Base-by-base conservation (phyloP, 1,284 basidiomycete species). In the Sanghuangporus weigelae region DNA sequence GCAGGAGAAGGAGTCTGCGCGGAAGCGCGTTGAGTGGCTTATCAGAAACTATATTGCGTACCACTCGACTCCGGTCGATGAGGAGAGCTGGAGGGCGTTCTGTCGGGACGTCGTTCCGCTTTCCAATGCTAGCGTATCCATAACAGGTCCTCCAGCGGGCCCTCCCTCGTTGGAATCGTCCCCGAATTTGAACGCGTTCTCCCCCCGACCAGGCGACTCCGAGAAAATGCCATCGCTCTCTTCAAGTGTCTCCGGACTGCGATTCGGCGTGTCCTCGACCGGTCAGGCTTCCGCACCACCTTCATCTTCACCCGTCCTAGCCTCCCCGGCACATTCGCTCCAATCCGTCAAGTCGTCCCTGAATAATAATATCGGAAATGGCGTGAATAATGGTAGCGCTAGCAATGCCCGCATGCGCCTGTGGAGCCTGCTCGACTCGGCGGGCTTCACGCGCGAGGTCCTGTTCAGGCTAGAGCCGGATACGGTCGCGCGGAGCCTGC, bases 381-480 rank as follows among this genome's bases (percentile, higher is more conserved):
- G 26, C 26, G 26, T 31, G 26, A 31, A 31, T 67, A 14, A 42
- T 36, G 11, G 57, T 64, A 23, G 55, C 49, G 64, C 63, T 36
- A 57, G 59, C 63, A 67, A 62, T 57, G 58, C 62, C 64, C 73
- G 68, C 56, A 73, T 68, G 49, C 69, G 63, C 23, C 71, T 72
- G 54, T 85, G 85, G 79, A 69, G 74, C 1, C 74, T 77, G 19
- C 74, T 91, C 12, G 79, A 84, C 23, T 78, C 80, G 50, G 85
- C 86, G 66, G 88, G 89, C 1, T 77, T 92, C n/a, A 85, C 87
- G n/a, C 77, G 85, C 26, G 85, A 88, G 46, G 76, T 87, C 2
- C 76, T 91, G 46, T 74, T 86, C 11, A 70, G 78, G 39, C 74
- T 90, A 16, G 86, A 89, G 66, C 78, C 82, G 5, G 77, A 81